Evolutionary conservation across 2,329 filamentous ascomycete species (phyloP), one percentile per base, ranked within the genome.

Genomic region (Fusarium nanum): DNA sequence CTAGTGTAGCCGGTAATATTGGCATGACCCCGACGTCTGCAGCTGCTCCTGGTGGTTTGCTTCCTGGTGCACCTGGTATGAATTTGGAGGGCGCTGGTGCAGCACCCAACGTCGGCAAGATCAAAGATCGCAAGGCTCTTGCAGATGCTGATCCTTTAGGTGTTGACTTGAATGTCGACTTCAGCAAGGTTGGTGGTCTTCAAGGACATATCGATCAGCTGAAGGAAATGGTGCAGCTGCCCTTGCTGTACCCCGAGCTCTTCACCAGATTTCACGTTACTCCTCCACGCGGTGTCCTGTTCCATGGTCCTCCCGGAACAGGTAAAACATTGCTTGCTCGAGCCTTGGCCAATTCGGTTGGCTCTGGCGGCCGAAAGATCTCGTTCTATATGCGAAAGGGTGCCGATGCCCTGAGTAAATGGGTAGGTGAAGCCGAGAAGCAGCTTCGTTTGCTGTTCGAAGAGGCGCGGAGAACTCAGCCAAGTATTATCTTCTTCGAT

Each of bases 381-480:
- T 98, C 94, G 0, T 99, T 99, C 75, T 99, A 98, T 81, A 99
- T 99, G 96, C 92, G 96, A 65, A 99, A 99, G 81, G 97, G 96
- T 78, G 97, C 96, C 25, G 96, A 99, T 86, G 94, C 94, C 18
- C 84, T 99, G 67, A 98, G 94, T 81, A 99, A 99, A 81, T 99
- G 96, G 96, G 96, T 99, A 55, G 96, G 96, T 77, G 96, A 99
- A 81, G 96, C 97, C 12, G 96, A 99, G 81, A 92, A 95, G 81
- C 96, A 99, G 78, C 88, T 99, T 56, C 91, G 96, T 47, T 83
- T 98, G 60, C 86, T 99, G 7, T 99, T 99, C 71, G 96, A 98
- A 75, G 96, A 99, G 81, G 96, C 96, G 18, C 88, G 95, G 67
- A 96, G 94, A 79, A 98, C 92, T 3, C 96, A 99, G 76, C 96